Evolutionary conservation across 345 rosid genomes (phyloP), one percentile per base, ranked within the genome.

Genomic region (Brassica juncea): DNA sequence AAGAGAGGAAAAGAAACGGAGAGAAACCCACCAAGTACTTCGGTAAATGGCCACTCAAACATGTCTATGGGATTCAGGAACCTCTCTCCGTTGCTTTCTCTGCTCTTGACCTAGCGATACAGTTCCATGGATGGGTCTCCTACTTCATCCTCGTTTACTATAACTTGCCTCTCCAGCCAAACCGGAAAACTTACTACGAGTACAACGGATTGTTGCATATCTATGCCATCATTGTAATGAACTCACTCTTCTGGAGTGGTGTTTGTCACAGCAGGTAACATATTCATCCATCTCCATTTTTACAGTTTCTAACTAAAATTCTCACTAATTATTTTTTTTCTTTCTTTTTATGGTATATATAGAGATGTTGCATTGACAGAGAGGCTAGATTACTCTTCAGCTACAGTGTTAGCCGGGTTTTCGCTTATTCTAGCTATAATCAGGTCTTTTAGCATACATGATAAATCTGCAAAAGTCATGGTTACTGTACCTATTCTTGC

Each of bases 91-190:
- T 94, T 72, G 93, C 91, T 27, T 81, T 92, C 59, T 92, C 97
- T 62, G 87, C 94, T 0, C 88, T 94, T 31, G 91, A 89, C 75
- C 94, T 94, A 58, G 85, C 92, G 0, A 81, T 92, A 71, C 97
- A 94, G 69, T 92, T 92, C 80, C 94, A 89, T 72, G 93, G 97
- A 66, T 94, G 92, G 97, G 82, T 94, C 71, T 92, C 97, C 15
- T 94, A 92, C 73, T 89, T 89, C 85, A 88, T 91, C 89, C 95
- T 91, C 28, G 73, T 90, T 49, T 87, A 91, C 84, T 91, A 94
- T 77, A 91, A 91, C 78, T 71, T 94, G 71, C 95, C 91, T 12
- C 66, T 91, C 82, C 87, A 88, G 68, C 77, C 86, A 74, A 86
- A 88, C 81, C 85, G 86, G 85, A 85, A 83, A 82, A 76, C 92